Base-by-base conservation (phyloP, 108 stramenopile species). In the Bacterosira constricta region DNA sequence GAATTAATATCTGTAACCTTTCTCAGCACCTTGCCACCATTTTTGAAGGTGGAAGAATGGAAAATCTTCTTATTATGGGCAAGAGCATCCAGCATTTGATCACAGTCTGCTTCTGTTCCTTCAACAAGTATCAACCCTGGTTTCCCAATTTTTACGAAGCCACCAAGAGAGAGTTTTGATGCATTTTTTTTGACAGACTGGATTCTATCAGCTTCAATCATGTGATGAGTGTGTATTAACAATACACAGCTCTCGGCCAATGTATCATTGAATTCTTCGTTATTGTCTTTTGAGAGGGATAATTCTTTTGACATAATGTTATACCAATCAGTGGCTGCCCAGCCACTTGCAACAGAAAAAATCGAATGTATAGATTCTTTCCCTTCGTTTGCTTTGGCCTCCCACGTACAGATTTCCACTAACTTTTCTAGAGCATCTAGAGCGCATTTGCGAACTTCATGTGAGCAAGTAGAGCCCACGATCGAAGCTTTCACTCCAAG, bases 71-170 rank as follows among this genome's bases (percentile, higher is more conserved):
- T 57, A 27, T 44, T 62, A 49, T 17, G 47, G 12, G 13, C 34
- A 38, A 72, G 26, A n/a, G 41, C 37, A 20, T 72, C 47, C 36
- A 62, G 4, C n/a, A 62, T 1, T 18, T 17, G 7, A 32, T 72
- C 60, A 32, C 71, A 72, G 41, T 72, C 71, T 0, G 37, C 32
- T 63, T 61, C 60, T 8, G 20, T 11, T 11, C 71, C 60, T 37
- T 10, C 71, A 18, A 72, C 26, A 0, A 72, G 60, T 39, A 72
- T 36, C 60, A 72, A 39, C n/a, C 71, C 71, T 2, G 60, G 69
- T 25, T 70, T 70, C 15, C 69, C 69, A 49, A 9, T 60, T 38
- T 60, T 60, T 2, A 70, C 49, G n/a, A 39, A 70, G 0, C 69
- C 69, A 18, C 56, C 69, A 5, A 69, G 27, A 60, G 44, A 32